These are phyloP conservation scores for Alternaria postmessia DNA, from an alignment of 2,329 filamentous ascomycete species.

Conservation along the genomic window DNA sequence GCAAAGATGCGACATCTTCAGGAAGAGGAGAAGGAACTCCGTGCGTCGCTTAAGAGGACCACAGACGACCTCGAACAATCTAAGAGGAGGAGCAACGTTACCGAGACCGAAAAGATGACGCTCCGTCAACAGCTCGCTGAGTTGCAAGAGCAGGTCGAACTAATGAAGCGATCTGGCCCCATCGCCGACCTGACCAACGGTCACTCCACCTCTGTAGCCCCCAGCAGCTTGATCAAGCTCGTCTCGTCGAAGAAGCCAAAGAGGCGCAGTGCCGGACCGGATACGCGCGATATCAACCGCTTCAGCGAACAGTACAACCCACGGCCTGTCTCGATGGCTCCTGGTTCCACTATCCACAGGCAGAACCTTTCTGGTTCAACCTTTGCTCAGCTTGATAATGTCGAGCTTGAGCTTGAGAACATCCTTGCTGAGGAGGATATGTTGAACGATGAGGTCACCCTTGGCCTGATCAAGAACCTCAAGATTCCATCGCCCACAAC, in stretches of 20 bases:
- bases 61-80: constrained; percentile 83
- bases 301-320: constrained; percentile 95
- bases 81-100: constrained; percentile 75
- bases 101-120: constrained; percentile 84
- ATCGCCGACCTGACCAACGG: constrained; percentile 73
- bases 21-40: constrained; percentile 87
- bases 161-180: constrained; percentile 80
- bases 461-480: constrained; percentile 94
- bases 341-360: constrained; percentile 69
- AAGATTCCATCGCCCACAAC: constrained; percentile 92
- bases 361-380: constrained; percentile 77
- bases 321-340: constrained; percentile 93
- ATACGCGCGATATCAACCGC: constrained; percentile 84
- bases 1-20: constrained; percentile 92
- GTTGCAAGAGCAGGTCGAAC: constrained; percentile 89
- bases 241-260: constrained; percentile 98
- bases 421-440: constrained; percentile 94
- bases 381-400: constrained; percentile 85
- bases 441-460: constrained; percentile 94
- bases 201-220: constrained; percentile 52
- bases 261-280: constrained; percentile 87
- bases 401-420: constrained; percentile 93
- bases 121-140: constrained; percentile 89
- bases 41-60: constrained; percentile 81
- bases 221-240: constrained; percentile 89